These are phyloP conservation scores for Candida multigemmis DNA, from an alignment of 805 yeast genomes.

Conservation along the genomic window DNA sequence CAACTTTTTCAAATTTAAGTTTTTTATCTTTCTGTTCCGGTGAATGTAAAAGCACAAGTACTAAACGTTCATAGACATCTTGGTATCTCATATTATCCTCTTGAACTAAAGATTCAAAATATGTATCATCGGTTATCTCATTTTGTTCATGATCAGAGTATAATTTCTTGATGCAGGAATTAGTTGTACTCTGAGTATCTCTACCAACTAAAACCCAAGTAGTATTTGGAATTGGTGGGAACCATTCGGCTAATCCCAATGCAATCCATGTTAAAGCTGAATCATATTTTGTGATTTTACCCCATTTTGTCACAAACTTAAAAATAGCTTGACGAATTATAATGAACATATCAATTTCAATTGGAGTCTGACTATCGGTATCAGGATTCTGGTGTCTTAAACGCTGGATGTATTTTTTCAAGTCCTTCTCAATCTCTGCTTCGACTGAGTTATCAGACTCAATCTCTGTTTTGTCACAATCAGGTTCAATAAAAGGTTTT, in stretches of 20 bases:
- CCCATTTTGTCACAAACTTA: constrained; percentile 71
- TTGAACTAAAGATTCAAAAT: no score
- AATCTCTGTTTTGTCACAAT: constrained; percentile 16
- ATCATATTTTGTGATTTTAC: constrained; percentile 66
- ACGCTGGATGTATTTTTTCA: neutral
- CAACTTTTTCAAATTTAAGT: constrained; percentile 10
- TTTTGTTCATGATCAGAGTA: constrained; percentile 31
- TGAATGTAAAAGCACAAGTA: constrained; percentile 65
- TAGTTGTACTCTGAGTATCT: constrained; percentile 22
- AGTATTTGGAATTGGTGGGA: constrained; percentile 52
- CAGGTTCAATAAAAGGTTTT: constrained; percentile 66
- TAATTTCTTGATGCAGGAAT: constrained; percentile 20
- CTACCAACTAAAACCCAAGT: constrained; percentile 49
- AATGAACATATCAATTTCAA: constrained; percentile 42
- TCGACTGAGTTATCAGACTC: neutral
- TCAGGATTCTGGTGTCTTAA: neutral
- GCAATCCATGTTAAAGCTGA: constrained; percentile 85
- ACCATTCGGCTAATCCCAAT: constrained; percentile 81
- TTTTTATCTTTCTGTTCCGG: constrained; percentile 35
- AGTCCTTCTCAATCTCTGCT: constrained; percentile 1
- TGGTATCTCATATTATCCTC: constrained; percentile 49
- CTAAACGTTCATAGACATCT: constrained; percentile 67
- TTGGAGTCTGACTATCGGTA: neutral
- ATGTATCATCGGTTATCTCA: no score
- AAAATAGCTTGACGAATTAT: constrained; percentile 53